These are phyloP conservation scores for Lactuca sativa DNA, from an alignment of 129 eudicot genomes.

Conservation along the genomic window DNA sequence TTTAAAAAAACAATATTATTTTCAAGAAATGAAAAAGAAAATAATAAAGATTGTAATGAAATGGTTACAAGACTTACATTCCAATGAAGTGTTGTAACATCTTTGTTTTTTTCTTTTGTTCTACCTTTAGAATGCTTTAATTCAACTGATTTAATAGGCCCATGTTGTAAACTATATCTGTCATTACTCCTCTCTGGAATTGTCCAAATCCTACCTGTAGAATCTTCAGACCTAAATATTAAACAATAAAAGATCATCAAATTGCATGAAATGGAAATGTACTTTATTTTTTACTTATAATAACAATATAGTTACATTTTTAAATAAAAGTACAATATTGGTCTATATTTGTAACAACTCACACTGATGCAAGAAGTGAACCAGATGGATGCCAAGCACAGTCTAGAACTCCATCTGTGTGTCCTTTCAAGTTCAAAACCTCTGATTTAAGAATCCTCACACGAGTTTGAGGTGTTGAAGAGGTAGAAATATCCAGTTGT, in stretches of 20 bases:
- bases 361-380: conserved; percentile 69
- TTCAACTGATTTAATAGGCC: conserved; percentile 26
- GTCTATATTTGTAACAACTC: conserved; percentile 8
- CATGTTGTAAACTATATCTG: conserved; percentile 8
- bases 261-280: not conserved
- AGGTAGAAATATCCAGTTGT: conserved; percentile 38
- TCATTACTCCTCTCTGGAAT: conserved; percentile 28
- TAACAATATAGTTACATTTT: not conserved
- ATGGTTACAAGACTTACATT: conserved; percentile 49
- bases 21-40: not conserved
- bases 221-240: conserved; percentile 53
- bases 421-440: conserved; percentile 55
- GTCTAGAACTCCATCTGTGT: conserved; percentile 49
- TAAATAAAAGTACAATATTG: too few relatives aligned
- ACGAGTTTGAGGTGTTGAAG: conserved; percentile 24
- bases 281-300: not conserved
- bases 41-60: not conserved
- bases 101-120: conserved; percentile 34
- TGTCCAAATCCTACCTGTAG: conserved; percentile 67
- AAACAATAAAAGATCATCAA: not conserved
- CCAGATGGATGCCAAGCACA: conserved; percentile 74
- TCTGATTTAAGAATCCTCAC: conserved; percentile 39
- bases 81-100: conserved; percentile 56
- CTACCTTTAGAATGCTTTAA: conserved; percentile 44
- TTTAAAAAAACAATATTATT: not conserved